Conservation (phyloP, 2,329 filamentous ascomycete species). For the Colletotrichum cereale region DNA sequence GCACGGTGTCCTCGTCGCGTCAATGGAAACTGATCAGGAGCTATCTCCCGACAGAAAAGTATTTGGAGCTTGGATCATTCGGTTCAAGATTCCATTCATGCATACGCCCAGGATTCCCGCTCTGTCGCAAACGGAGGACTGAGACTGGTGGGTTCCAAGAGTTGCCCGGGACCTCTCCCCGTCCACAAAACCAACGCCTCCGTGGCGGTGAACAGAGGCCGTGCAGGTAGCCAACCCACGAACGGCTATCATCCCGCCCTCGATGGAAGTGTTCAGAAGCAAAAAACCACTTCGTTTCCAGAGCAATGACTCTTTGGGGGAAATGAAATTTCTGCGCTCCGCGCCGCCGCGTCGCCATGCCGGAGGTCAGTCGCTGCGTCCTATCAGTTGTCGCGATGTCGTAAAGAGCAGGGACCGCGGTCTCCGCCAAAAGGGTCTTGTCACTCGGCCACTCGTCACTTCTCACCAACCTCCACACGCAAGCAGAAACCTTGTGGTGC, state of each 20-base stretch:
- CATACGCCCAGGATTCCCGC: conserved; percentile 34
- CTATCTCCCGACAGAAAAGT: conserved; percentile 12
- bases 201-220: conserved; percentile 38
- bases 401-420: conserved; percentile 22
- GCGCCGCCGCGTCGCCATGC: conserved; percentile 24
- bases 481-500: conserved; percentile 34
- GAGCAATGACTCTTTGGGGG: conserved; percentile 34
- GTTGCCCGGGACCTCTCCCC: conserved; percentile 33
- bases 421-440: conserved; percentile 20
- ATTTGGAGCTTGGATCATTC: conserved; percentile 29
- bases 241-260: conserved; percentile 29
- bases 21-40: conserved; percentile 19
- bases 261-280: conserved; percentile 25
- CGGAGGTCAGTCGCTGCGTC: conserved; percentile 17
- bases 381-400: conserved; percentile 30
- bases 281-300: conserved; percentile 27
- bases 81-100: conserved; percentile 34
- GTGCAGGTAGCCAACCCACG: conserved; percentile 36
- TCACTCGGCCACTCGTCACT: conserved; percentile 29
- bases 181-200: conserved; percentile 36
- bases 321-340: conserved; percentile 35
- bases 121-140: conserved; percentile 34
- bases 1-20: conserved; percentile 14
- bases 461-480: conserved; percentile 34
- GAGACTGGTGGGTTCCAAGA: conserved; percentile 35